Evolutionary conservation across 1,284 basidiomycete genomes (phyloP).

Genomic region (Moesziomyces sp.): DNA sequence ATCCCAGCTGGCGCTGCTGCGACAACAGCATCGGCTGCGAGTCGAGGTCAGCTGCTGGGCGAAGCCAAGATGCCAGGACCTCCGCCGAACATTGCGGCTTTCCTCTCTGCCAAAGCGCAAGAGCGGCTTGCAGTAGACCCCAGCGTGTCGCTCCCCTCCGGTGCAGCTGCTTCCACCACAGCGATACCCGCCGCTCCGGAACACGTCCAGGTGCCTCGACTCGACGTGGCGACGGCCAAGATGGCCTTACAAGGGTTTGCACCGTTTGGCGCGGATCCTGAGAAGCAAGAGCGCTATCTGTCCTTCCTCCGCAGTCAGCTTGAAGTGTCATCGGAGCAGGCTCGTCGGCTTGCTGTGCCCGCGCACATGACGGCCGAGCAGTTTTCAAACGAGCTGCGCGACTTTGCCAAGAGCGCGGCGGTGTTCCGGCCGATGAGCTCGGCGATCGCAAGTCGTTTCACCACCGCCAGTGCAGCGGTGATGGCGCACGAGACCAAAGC

Average conservation of each 20-base stretch:
- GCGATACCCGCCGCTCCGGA: not conserved
- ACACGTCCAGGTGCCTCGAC: constrained; percentile 73
- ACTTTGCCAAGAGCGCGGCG: constrained; percentile 85
- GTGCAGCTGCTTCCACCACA: constrained; percentile 39
- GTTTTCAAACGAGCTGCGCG: constrained; percentile 82
- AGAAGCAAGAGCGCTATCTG: constrained; percentile 85
- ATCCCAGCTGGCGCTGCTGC: constrained; percentile 71
- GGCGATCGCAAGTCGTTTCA: constrained; percentile 92
- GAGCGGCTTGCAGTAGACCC: constrained; percentile 81
- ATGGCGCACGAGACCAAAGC: constrained; percentile 65
- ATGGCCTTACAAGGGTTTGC: constrained; percentile 89
- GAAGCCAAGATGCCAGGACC: constrained; percentile 79
- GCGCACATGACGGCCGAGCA: constrained; percentile 72
- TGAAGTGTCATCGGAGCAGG: constrained; percentile 66
- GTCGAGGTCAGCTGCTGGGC: constrained; percentile 85
- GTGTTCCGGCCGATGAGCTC: constrained; percentile 92
- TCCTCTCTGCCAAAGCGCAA: constrained; percentile 86
- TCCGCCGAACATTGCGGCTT: constrained; percentile 87
- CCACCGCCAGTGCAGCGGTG: constrained; percentile 72
- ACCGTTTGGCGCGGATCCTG: constrained; percentile 81
- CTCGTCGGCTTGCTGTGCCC: constrained; percentile 71
- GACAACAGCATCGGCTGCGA: constrained; percentile 3
- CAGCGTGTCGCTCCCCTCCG: constrained; percentile 46
- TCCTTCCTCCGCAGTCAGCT: constrained; percentile 83
- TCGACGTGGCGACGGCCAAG: constrained; percentile 82